Base-by-base conservation (phyloP, 2,329 filamentous ascomycete species). In the Aspergillus ibericus region DNA sequence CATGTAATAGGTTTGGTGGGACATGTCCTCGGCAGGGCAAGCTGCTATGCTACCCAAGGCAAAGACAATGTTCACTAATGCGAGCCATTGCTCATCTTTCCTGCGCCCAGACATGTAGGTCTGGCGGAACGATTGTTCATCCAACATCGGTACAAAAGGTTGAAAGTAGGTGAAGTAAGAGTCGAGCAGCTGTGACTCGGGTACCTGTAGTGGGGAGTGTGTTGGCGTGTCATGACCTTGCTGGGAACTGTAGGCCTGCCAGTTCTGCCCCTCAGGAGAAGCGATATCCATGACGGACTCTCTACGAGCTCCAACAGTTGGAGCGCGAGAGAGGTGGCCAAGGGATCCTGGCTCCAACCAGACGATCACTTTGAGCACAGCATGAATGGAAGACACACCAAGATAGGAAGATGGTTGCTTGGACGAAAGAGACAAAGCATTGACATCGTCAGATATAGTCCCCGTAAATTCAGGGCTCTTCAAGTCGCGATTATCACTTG, bases 81-180 rank as follows among this genome's bases (percentile, higher is more conserved):
- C 86, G 16, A 91, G 80, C 89, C 89, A 92, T 18, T 88, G 82
- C 1, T 84, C 80, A 70, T 92, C 88, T 59, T 81, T 85, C 16
- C 88, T 80, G 62, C 85, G 83, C 10, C 84, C 84, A 58, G 83
- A 81, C 15, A 86, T 77, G 65, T 88, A 89, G 53, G 85, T 85
- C 9, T 85, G 84, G 62, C 87, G 84, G 72, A 92, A 91, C 9
- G 83, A 81, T 16, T 83, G 83, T 71, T 92, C 89, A 64, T 92
- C 88, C 3, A 92, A 80, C 81, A 92, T 86, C 0, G 89, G 89
- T 4, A 88, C 83, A 64, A 91, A 88, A 1, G 87, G 84, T 61
- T 92, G 89, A 22, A 90, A 83, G 32, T 87, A 83, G 64, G 88
- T 87, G 71, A 92, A 92, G 71, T 91, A 92, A n/a, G 87, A 87